Evolutionary conservation across 805 yeast species (phyloP).

Genomic region (Diddensiella caesifluorescens): DNA sequence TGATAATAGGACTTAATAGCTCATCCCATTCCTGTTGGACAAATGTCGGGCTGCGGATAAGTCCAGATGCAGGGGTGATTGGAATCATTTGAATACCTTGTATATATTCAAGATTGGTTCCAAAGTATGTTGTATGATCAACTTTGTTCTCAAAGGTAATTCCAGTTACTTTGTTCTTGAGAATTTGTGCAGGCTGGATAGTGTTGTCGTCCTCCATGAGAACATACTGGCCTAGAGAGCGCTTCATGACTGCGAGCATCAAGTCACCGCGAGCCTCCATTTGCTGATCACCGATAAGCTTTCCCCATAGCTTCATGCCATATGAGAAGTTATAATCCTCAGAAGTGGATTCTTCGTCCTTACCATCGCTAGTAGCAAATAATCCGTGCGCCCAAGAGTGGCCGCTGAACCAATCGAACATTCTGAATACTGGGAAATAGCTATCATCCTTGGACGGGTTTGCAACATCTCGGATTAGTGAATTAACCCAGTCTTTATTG

Average conservation of each 20-base stretch:
- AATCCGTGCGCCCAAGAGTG: slow-evolving; percentile 79
- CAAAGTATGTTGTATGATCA: slow-evolving; percentile 72
- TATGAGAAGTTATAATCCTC: slow-evolving; percentile 73
- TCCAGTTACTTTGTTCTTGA: slow-evolving; percentile 67
- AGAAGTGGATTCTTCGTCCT: slow-evolving; percentile 65
- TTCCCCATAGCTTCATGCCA: slow-evolving; percentile 70
- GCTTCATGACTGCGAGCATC: slow-evolving; percentile 52
- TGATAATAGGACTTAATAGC: slow-evolving; percentile 42
- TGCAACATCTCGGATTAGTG: slow-evolving; percentile 61
- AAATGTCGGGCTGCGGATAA: slow-evolving; percentile 46
- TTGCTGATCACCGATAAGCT: slow-evolving; percentile 46
- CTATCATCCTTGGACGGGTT: slow-evolving; percentile 49
- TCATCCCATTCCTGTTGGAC: slow-evolving; percentile 57
- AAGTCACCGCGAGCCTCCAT: slow-evolving; percentile 57
- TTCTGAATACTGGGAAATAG: slow-evolving; percentile 62
- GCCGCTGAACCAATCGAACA: slow-evolving; percentile 69
- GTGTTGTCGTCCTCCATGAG: slow-evolving; percentile 45
- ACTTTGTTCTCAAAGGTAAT: slow-evolving; percentile 71
- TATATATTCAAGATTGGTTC: slow-evolving; percentile 56
- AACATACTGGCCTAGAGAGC: slow-evolving; percentile 54
- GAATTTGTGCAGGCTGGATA: slow-evolving; percentile 49
- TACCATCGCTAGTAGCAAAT: slow-evolving; percentile 59
- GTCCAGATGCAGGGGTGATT: slow-evolving; percentile 55
- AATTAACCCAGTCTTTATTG: slow-evolving; percentile 54
- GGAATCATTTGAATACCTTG: slow-evolving; percentile 84